A percentile compares a stretch with the other conserved stretches of the same genome.
Evolutionary conservation across 441 rosid genomes (phyloP).

Genomic region (Erodium moschatum): DNA sequence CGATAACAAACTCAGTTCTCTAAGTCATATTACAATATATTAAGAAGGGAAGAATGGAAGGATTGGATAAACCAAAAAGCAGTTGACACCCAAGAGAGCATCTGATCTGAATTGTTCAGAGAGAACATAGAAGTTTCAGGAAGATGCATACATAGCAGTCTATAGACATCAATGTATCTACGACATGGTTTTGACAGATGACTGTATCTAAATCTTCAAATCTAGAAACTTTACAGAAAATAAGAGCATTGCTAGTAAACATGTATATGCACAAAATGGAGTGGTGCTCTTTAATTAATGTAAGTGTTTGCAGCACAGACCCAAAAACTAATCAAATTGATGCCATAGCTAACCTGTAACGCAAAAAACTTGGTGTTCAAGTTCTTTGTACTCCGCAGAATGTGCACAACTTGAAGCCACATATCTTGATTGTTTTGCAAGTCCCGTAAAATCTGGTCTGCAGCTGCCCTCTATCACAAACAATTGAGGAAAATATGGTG

Average conservation of each 20-base stretch:
- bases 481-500: background rate
- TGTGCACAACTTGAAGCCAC: slow-evolving; percentile 99
- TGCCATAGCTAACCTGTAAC: slow-evolving; percentile 55
- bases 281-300: background rate
- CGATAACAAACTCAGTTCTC: background rate
- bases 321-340: background rate
- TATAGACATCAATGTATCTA: background rate
- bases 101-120: background rate
- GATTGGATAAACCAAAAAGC: background rate
- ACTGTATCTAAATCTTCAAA: background rate
- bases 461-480: slow-evolving; percentile 71
- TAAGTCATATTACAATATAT: background rate
- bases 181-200: background rate
- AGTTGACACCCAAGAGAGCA: background rate
- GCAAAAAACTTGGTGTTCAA: slow-evolving; percentile 95
- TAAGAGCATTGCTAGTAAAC: background rate
- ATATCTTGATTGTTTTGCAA: slow-evolving; percentile 89
- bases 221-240: background rate
- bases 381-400: slow-evolving; percentile 73
- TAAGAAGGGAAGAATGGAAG: background rate
- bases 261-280: background rate
- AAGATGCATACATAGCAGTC: background rate
- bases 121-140: background rate
- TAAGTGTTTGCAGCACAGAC: background rate
- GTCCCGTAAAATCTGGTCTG: slow-evolving; percentile 91